Conservation (phyloP, 352 stramenopile species). For the Aphanomyces invadans region DNA sequence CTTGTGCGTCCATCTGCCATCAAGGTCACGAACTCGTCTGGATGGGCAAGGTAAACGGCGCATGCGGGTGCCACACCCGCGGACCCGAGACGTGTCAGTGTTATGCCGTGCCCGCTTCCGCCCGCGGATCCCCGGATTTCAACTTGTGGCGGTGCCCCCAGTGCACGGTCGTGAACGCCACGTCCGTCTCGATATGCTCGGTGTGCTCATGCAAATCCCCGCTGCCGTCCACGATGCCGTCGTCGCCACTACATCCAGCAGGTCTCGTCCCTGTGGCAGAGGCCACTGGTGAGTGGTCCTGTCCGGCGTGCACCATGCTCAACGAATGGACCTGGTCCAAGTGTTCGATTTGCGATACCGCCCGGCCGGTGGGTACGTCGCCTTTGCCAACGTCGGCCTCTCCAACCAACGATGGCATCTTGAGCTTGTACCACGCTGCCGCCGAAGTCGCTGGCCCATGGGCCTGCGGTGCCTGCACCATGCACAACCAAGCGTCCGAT, state of each 20-base stretch:
- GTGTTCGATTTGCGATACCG: slow-evolving; percentile 67
- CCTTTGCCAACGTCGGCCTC: background rate
- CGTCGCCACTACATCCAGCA: slow-evolving; percentile 24
- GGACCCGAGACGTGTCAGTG: slow-evolving; percentile 47
- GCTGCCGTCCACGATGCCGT: slow-evolving; percentile 24
- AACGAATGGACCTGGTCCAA: slow-evolving; percentile 49
- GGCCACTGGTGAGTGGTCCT: slow-evolving; percentile 49
- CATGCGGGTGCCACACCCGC: slow-evolving; percentile 63
- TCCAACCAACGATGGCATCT: slow-evolving; percentile 37
- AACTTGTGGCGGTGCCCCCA: slow-evolving; percentile 68
- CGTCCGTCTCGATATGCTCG: slow-evolving; percentile 43
- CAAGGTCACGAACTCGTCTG: slow-evolving; percentile 74
- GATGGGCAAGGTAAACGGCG: slow-evolving; percentile 55
- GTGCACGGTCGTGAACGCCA: slow-evolving; percentile 74
- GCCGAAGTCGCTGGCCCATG: slow-evolving; percentile 38
- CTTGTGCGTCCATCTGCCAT: slow-evolving; percentile 69
- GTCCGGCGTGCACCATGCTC: slow-evolving; percentile 68
- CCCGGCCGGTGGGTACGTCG: slow-evolving; percentile 30
- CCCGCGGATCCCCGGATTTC: slow-evolving; percentile 40
- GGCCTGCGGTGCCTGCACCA: slow-evolving; percentile 22
- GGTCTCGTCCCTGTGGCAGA: background rate
- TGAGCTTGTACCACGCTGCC: slow-evolving; percentile 60
- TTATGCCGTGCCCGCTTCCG: slow-evolving; percentile 30
- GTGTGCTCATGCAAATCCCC: slow-evolving; percentile 52
- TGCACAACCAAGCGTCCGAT: slow-evolving; percentile 3